These are phyloP conservation scores for Candida verbasci DNA, from an alignment of 805 yeast species.

Conservation along the genomic window DNA sequence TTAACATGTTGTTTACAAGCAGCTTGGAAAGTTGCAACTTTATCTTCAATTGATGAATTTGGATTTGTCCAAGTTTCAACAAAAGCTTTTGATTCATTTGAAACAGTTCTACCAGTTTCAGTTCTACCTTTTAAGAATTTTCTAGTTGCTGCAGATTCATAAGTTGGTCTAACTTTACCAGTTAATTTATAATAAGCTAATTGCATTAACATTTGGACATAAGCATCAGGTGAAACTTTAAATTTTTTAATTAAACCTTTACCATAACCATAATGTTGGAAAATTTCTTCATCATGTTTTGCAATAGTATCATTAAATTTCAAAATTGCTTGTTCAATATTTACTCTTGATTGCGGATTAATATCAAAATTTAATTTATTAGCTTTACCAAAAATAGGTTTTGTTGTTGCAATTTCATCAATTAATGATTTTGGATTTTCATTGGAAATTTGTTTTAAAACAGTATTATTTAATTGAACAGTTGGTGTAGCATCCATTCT, in stretches of 20 bases:
- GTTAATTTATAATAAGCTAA: slow-evolving; percentile 82
- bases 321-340: slow-evolving; percentile 52
- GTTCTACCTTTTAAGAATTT: slow-evolving; percentile 87
- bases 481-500: slow-evolving; percentile 99
- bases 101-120: slow-evolving; percentile 85
- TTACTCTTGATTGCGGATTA: slow-evolving; percentile 43
- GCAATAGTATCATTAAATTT: slow-evolving; percentile 56
- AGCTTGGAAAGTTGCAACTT: slow-evolving; percentile 61
- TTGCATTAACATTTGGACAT: slow-evolving; percentile 85
- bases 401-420: slow-evolving; percentile 18
- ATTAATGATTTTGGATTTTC: slow-evolving; percentile 37
- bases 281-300: slow-evolving; percentile 69
- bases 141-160: slow-evolving; percentile 94
- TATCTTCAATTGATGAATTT: slow-evolving; percentile 45
- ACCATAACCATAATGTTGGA: slow-evolving; percentile 82
- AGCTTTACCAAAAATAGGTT: slow-evolving; percentile 8
- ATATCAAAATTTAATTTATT: slow-evolving; percentile 51
- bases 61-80: slow-evolving; percentile 71
- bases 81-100: slow-evolving; percentile 63
- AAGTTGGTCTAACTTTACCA: slow-evolving; percentile 82
- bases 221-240: slow-evolving; percentile 91
- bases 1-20: slow-evolving; percentile 73
- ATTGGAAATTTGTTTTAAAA: slow-evolving; percentile 49
- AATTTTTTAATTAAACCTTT: slow-evolving; percentile 79
- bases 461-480: slow-evolving; percentile 74